Evolutionary conservation across 352 stramenopile species (phyloP), one percentile per base, ranked within the genome.

Genomic region (Globisporangium paddicum): DNA sequence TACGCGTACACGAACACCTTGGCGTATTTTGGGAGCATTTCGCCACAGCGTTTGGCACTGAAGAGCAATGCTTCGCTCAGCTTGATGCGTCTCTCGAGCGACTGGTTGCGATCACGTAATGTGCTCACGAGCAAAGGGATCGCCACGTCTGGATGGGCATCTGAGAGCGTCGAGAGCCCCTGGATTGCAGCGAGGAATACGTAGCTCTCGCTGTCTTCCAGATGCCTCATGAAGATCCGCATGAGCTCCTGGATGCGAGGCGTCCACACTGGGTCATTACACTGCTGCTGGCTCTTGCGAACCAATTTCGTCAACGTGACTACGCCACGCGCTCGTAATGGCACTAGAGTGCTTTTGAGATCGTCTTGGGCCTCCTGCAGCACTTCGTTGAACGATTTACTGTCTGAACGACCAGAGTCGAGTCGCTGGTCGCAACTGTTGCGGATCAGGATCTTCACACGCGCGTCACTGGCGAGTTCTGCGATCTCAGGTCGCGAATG

Each of bases 121-220:
- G 69, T 70, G 2, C 66, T 62, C 11, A 92, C 77, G 13, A 93
- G 69, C n/a, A 79, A 37, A 23, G 83, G 82, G 41, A 95, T 87
- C 2, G 86, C 77, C 4, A 86, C 69, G 50, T 84, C 64, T 1
- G 83, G 64, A 40, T 93, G 77, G 0, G 71, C 68, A 42, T 95
- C 82, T 0, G 78, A 63, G 8, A 95, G 63, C 21, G 77, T 66
- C 14, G 85, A 67, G 14, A 95, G 55, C 11, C 82, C 82, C 56
- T 95, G 86, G 3, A 95, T 72, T 19, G 86, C 79, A 0, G 86
- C 86, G n/a, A 95, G 73, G 46, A 79, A 95, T 2, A 95, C 86
- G 60, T 95, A 95, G 58, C 86, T 95, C 63, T 95, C 86, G 0
- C 54, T 54, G 63, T 95, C 86, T 32, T 73, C 61, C 21, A 95